These are phyloP conservation scores for Stagonosporopsis tanaceti DNA, from an alignment of 2,329 filamentous ascomycete genomes.

Conservation along the genomic window DNA sequence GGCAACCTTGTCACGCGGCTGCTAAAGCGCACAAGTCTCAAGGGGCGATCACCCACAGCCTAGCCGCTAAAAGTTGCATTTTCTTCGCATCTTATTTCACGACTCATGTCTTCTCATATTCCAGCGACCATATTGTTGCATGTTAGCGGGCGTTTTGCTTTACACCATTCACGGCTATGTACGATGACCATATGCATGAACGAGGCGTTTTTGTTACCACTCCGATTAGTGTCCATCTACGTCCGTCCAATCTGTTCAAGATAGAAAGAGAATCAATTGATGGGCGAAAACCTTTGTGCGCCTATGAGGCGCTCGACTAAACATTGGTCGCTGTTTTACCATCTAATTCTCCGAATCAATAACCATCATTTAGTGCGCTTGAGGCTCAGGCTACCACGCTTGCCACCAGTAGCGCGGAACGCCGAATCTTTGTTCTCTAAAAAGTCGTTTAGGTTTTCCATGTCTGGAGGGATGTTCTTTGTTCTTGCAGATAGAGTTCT, in stretches of 20 bases:
- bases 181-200: conserved; percentile 37
- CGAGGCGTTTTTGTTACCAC: conserved; percentile 28
- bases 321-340: conserved; percentile 12
- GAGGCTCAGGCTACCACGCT: background rate
- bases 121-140: conserved; percentile 26
- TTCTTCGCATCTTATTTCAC: conserved; percentile 1
- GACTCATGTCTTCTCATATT: conserved; percentile 9
- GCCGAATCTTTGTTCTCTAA: background rate
- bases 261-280: background rate
- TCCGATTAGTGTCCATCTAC: background rate
- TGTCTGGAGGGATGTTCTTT: background rate
- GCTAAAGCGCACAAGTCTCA: conserved; percentile 49
- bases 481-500: background rate
- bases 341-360: conserved; percentile 2
- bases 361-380: conserved; percentile 4
- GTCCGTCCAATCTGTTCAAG: background rate
- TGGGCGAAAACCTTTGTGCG: conserved; percentile 3
- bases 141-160: conserved; percentile 37
- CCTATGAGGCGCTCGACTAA: conserved; percentile 3
- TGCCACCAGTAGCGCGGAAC: conserved; percentile 1
- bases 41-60: conserved; percentile 28
- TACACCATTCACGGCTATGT: conserved; percentile 22
- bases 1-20: conserved; percentile 47
- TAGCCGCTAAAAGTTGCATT: conserved; percentile 7
- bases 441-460: background rate